These are phyloP conservation scores for Beauveria bassiana DNA, from an alignment of 2,329 filamentous ascomycete species.

Conservation along the genomic window DNA sequence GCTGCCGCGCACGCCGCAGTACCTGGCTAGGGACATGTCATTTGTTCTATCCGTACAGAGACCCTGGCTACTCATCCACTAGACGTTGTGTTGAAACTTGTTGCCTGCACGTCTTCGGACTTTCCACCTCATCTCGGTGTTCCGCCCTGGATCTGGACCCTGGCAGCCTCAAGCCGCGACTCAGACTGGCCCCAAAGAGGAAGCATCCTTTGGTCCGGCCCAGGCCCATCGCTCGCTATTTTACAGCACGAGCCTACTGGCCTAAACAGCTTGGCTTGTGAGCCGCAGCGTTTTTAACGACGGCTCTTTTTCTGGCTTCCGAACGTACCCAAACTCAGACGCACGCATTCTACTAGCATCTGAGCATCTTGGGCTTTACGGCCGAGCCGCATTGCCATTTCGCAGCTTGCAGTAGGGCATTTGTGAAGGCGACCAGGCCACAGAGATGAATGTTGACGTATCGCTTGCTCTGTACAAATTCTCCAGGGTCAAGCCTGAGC, in stretches of 20 bases:
- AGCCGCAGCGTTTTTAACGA: not conserved
- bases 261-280: not conserved
- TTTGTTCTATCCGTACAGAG: not conserved
- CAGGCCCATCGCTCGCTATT: not conserved
- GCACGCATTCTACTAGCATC: not conserved
- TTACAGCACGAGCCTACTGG: not conserved
- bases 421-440: no score
- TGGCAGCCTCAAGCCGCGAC: not conserved
- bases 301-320: constrained; percentile 1
- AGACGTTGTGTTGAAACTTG: not conserved
- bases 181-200: not conserved
- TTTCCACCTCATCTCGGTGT: constrained; percentile 1
- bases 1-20: not conserved
- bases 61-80: not conserved
- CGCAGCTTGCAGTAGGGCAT: not conserved
- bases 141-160: constrained; percentile 1
- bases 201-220: constrained; percentile 7
- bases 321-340: not conserved
- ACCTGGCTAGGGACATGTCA: not conserved
- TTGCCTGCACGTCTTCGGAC: not conserved
- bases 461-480: not conserved
- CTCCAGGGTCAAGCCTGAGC: not conserved
- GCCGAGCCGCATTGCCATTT: not conserved
- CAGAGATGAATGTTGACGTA: no score
- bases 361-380: not conserved